phyloP scores from a whole-genome alignment of 2,329 filamentous ascomycete genomes.

The Sporothrix humicola region DNA sequence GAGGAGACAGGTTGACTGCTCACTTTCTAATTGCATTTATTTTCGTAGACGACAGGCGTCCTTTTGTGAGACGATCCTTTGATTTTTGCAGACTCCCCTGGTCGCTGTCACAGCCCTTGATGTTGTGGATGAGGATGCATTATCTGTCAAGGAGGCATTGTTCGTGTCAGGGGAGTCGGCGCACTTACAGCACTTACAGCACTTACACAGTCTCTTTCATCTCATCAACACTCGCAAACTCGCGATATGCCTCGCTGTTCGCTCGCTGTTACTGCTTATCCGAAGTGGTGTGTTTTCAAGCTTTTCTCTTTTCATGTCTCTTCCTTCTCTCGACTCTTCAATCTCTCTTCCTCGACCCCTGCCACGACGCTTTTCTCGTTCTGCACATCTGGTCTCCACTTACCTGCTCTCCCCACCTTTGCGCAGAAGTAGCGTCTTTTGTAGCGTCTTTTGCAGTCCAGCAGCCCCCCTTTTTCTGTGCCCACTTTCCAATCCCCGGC shows the following conservation, averaged over 20 bases:
- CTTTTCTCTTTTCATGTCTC: neutral
- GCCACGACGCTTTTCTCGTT: neutral
- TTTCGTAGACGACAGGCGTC: too few species aligned
- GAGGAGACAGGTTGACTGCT: neutral
- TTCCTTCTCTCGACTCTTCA: too few species aligned
- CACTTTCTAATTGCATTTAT: neutral
- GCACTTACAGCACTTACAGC: neutral
- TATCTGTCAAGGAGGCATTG: neutral
- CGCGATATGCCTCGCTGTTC: neutral
- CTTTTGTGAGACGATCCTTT: neutral
- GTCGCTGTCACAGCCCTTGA: neutral
- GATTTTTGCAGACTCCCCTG: constrained; percentile 8
- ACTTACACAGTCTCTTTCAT: neutral
- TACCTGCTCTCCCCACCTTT: neutral
- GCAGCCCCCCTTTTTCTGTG: neutral
- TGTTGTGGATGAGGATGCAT: neutral
- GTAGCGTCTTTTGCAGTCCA: neutral
- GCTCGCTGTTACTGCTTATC: neutral
- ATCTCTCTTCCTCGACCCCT: neutral
- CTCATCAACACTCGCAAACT: neutral
- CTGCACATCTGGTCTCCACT: neutral
- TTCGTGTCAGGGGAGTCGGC: neutral
- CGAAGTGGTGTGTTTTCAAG: neutral
- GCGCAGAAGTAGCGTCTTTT: neutral
- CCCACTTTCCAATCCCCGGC: neutral